Percentiles rank a stretch among this genome's conserved stretches.
These are phyloP conservation scores for Acacia crassicarpa DNA, from an alignment of 306 rosid genomes.

Conservation along the genomic window DNA sequence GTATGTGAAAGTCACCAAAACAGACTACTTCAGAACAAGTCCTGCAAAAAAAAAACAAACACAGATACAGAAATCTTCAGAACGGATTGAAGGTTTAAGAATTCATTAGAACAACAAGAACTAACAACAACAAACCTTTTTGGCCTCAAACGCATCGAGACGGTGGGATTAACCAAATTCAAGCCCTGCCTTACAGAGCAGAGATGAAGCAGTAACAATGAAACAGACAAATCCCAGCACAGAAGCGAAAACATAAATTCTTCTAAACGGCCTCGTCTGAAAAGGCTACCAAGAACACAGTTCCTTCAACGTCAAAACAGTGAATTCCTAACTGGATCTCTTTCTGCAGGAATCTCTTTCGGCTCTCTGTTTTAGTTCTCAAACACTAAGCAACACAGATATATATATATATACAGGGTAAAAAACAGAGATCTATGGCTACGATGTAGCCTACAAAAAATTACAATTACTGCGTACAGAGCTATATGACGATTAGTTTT, in stretches of 20 bases:
- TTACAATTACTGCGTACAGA: neutral
- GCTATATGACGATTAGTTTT: neutral
- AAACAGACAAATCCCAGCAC: slow-evolving; percentile 48
- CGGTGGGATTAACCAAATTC: slow-evolving; percentile 33
- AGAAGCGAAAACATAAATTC: slow-evolving; percentile 84
- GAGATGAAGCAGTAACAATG: neutral
- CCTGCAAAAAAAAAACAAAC: slow-evolving; percentile 48
- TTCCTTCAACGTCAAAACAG: slow-evolving; percentile 12
- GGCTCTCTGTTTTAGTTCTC: neutral
- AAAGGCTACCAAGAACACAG: slow-evolving; percentile 19
- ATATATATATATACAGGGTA: neutral
- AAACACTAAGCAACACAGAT: neutral
- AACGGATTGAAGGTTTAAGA: neutral
- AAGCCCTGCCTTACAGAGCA: slow-evolving; percentile 42
- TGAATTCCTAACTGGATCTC: neutral
- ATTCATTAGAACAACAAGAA: too few species aligned
- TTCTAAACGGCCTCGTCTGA: slow-evolving; percentile 33
- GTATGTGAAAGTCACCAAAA: slow-evolving; percentile 66
- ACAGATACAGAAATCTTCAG: neutral
- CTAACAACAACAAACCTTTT: slow-evolving; percentile 45
- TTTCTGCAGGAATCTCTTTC: neutral
- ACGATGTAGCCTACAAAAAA: slow-evolving; percentile 29
- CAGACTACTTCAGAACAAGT: slow-evolving; percentile 67
- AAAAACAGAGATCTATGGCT: slow-evolving; percentile 45
- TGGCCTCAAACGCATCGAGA: slow-evolving; percentile 92